phyloP scores from a whole-genome alignment of 2,329 filamentous ascomycete genomes.

The Xylariomycetidae sp. region DNA sequence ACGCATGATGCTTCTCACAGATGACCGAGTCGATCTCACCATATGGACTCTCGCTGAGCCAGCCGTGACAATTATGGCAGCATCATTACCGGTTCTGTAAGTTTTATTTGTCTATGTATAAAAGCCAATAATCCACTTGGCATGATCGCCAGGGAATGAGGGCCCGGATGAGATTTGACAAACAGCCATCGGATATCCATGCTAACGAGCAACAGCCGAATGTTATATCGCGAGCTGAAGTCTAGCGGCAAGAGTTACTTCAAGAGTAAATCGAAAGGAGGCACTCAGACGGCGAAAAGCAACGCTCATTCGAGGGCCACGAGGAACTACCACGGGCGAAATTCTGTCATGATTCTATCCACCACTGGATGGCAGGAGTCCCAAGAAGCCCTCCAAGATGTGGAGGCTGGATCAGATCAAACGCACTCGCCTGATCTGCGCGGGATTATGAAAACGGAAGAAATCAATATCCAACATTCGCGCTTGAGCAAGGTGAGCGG shows the following conservation, averaged over 20 bases:
- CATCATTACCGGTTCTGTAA: constrained; percentile 30
- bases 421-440: constrained; percentile 6
- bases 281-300: constrained; percentile 2
- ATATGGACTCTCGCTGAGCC: constrained; percentile 32
- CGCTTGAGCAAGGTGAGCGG: constrained; percentile 6
- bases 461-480: constrained; percentile 23
- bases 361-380: constrained; percentile 27
- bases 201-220: constrained; percentile 18
- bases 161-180: too few relatives aligned
- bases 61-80: constrained; percentile 32
- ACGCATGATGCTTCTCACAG: not conserved
- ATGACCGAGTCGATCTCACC: constrained; percentile 29
- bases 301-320: constrained; percentile 14
- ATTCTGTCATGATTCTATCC: constrained; percentile 29
- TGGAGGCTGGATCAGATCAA: constrained; percentile 5
- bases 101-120: too few relatives aligned
- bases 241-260: constrained; percentile 24
- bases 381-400: constrained; percentile 25
- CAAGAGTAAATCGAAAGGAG: constrained; percentile 16
- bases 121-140: too few relatives aligned
- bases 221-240: constrained; percentile 30
- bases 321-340: constrained; percentile 23
- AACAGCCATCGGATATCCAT: too few relatives aligned
- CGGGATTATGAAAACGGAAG: constrained; percentile 27
- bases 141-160: too few relatives aligned